Conservation (phyloP, 768 basidiomycete species). For the Tulasnella sp. region DNA sequence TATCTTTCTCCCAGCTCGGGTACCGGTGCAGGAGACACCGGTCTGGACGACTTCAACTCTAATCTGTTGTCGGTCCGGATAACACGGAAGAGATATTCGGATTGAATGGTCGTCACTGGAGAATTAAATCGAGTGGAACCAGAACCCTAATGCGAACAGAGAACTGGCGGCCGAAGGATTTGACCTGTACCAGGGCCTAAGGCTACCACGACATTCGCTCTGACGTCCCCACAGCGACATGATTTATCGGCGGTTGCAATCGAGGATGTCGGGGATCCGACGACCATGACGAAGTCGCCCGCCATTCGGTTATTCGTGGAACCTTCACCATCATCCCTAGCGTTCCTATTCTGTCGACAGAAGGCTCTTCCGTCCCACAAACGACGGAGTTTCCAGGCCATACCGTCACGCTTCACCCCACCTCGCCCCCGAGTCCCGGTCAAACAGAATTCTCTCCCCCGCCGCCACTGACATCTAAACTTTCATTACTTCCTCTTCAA, state of each 20-base stretch:
- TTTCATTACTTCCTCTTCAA: background rate
- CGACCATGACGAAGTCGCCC: background rate
- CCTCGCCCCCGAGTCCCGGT: background rate
- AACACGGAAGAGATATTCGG: background rate
- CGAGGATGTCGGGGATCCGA: background rate
- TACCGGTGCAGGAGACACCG: background rate
- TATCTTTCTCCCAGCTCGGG: background rate
- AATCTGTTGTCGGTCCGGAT: background rate
- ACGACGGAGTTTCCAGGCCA: background rate
- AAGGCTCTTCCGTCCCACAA: background rate
- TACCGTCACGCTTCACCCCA: background rate
- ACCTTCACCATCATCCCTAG: background rate
- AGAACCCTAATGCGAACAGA: background rate
- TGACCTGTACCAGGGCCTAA: background rate
- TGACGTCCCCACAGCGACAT: background rate
- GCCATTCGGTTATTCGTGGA: background rate
- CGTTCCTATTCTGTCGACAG: background rate
- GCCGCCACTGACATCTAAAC: background rate
- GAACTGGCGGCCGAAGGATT: background rate
- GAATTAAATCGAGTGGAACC: background rate
- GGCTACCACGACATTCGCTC: background rate
- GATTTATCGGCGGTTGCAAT: background rate
- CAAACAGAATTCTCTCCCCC: background rate
- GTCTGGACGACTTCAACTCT: background rate
- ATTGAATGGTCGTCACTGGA: background rate